A percentile compares a stretch with the other conserved stretches of the same genome.
Evolutionary conservation across 2,329 filamentous ascomycete species (phyloP).

Genomic region (Fusarium luffae): DNA sequence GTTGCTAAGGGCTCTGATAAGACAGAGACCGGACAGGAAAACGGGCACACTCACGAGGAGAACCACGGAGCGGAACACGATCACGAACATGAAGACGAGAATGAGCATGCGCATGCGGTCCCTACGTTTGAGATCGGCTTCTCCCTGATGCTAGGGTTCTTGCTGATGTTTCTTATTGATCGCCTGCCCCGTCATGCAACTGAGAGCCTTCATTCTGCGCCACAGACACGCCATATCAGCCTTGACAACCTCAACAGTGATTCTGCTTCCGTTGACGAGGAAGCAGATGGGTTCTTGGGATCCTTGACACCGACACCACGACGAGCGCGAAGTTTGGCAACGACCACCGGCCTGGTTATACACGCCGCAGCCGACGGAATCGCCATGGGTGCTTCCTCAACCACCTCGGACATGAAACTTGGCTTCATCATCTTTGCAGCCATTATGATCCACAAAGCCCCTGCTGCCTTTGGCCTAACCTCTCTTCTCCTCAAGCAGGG

Average conservation of each 20-base stretch:
- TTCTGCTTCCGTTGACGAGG: conserved; percentile 62
- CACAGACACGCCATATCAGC: conserved; percentile 85
- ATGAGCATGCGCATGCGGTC: conserved; percentile 54
- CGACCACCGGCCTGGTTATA: conserved; percentile 93
- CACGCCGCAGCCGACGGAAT: conserved; percentile 96
- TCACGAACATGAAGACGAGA: conserved; percentile 47
- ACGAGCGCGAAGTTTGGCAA: conserved; percentile 75
- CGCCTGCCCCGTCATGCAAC: conserved; percentile 79
- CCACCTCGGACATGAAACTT: conserved; percentile 76
- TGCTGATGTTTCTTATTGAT: conserved; percentile 97
- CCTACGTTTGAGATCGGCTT: conserved; percentile 85
- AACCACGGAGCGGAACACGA: conserved; percentile 47
- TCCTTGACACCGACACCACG: conserved; percentile 67
- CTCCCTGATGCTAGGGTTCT: conserved; percentile 86
- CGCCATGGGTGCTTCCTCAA: conserved; percentile 90
- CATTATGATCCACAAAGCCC: conserved; percentile 97
- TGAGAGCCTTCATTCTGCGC: conserved; percentile 70
- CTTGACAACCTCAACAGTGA: conserved; percentile 79
- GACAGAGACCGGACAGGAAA: conserved; percentile 25
- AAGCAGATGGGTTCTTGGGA: conserved; percentile 68
- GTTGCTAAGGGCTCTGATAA: conserved; percentile 17
- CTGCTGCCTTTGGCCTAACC: conserved; percentile 93
- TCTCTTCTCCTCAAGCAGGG: conserved; percentile 92
- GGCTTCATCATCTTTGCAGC: conserved; percentile 94
- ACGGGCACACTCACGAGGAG: conserved; percentile 49